Evolutionary conservation across 2,329 filamentous ascomycete species (phyloP).

Genomic region (Ciborinia camelliae): DNA sequence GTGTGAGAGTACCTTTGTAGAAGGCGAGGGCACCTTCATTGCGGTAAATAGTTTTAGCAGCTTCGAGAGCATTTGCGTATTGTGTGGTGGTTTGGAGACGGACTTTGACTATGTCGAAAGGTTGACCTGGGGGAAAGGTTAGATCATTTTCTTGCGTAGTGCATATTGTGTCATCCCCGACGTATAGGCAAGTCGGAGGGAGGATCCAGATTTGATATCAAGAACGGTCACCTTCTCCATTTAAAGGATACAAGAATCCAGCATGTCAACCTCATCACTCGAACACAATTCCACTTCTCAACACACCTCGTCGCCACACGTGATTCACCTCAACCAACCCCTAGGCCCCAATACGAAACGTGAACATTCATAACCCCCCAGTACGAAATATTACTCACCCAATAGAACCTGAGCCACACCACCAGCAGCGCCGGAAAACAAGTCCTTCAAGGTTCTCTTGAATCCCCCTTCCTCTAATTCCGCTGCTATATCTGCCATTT

Average conservation of each 20-base stretch:
- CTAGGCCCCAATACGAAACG: background rate
- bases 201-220: background rate
- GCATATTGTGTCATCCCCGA: background rate
- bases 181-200: background rate
- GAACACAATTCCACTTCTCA: background rate
- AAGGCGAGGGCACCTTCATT: constrained; percentile 88
- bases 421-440: constrained; percentile 85
- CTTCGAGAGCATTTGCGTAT: constrained; percentile 76
- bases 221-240: background rate
- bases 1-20: constrained; percentile 97
- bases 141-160: constrained; percentile 20
- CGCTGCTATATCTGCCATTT: constrained; percentile 36
- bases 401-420: constrained; percentile 92
- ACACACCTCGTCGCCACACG: constrained; percentile 14
- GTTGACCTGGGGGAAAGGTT: constrained; percentile 51
- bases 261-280: background rate
- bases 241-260: background rate
- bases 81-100: constrained; percentile 84
- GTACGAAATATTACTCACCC: constrained; percentile 56
- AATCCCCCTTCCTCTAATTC: constrained; percentile 36
- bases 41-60: constrained; percentile 78
- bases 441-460: constrained; percentile 61
- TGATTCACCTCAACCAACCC: constrained; percentile 11
- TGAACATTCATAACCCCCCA: constrained; percentile 1
- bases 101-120: constrained; percentile 94